Evolutionary conservation across 768 basidiomycete species (phyloP), one percentile per base, ranked within the genome.

Genomic region (Tremella fuciformis): DNA sequence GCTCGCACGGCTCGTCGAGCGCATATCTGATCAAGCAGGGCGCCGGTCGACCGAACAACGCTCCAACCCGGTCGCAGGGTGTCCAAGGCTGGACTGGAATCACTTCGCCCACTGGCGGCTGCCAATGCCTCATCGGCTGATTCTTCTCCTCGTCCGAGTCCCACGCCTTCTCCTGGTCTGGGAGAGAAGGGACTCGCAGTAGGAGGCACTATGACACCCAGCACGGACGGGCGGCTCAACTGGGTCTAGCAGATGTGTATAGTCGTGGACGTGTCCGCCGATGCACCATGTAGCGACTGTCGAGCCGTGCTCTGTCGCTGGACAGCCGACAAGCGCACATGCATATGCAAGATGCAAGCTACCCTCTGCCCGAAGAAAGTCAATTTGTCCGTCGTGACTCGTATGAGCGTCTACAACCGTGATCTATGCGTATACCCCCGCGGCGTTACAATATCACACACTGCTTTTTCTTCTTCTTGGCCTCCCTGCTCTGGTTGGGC

Each of bases 61-160:
- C 77, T 94, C 63, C 91, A 94, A 75, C 92, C 92, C 24, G 82
- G 88, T 82, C 80, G 92, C 60, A 81, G 92, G 63, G 91, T 91
- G 60, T 91, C 89, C 75, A 96, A 96, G 78, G 91, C 92, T 4
- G 92, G 92, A 29, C 77, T 96, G 63, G 92, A 96, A 51, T 66
- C 66, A 3, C 63, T 74, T 15, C 55, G 67, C 37, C 58, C 64
- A 18, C 47, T 65, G 7, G 55, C 58, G 16, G 37, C 42, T 40
- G 22, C 13, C 57, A 46, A 24, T 40, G 39, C 38, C 53, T 50
- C 62, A 41, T 49, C 34, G 11, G 19, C n/a, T 8, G 37, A 41
- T 22, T 25, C 49, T 6, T 21, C 29, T 44, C 40, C 22, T 38
- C 46, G 48, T 49, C 53, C 60, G 22, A 58, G 49, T 24, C 57